Conservation (phyloP, 2,329 filamentous ascomycete genomes). For the Clonostachys rhizophaga region DNA sequence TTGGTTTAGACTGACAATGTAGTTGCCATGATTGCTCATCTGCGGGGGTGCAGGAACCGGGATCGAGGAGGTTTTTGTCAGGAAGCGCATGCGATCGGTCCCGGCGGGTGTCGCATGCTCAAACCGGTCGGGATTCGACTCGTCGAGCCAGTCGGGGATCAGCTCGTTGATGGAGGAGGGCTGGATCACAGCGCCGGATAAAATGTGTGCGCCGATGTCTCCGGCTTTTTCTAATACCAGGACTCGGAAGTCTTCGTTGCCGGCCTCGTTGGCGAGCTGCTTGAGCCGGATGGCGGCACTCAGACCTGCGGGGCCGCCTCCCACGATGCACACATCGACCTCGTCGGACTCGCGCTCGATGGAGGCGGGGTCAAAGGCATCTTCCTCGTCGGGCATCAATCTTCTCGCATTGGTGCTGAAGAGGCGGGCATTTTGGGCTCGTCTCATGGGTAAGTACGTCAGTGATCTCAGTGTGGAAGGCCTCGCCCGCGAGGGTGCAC, state of each 20-base stretch:
- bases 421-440: conserved; percentile 9
- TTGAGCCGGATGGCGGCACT: conserved; percentile 92
- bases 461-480: neutral
- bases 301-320: conserved; percentile 90
- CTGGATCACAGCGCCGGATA: conserved; percentile 94
- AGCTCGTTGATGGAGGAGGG: conserved; percentile 85
- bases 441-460: no score
- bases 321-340: conserved; percentile 95
- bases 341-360: conserved; percentile 87
- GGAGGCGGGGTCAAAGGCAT: conserved; percentile 58
- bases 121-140: conserved; percentile 85
- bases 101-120: conserved; percentile 80
- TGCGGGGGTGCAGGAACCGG: conserved; percentile 87
- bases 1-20: conserved; percentile 93
- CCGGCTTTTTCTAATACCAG: conserved; percentile 92
- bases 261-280: conserved; percentile 89
- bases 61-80: conserved; percentile 75
- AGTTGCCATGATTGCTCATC: conserved; percentile 98
- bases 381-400: conserved; percentile 28
- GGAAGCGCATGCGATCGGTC: conserved; percentile 85
- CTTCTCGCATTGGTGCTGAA: conserved; percentile 26
- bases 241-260: conserved; percentile 94
- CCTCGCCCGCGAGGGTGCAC: conserved; percentile 17
- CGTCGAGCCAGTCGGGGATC: conserved; percentile 87
- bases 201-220: conserved; percentile 89